Evolutionary conservation across 306 rosid genomes (phyloP), one percentile per base, ranked within the genome.

Genomic region (Delonix regia): DNA sequence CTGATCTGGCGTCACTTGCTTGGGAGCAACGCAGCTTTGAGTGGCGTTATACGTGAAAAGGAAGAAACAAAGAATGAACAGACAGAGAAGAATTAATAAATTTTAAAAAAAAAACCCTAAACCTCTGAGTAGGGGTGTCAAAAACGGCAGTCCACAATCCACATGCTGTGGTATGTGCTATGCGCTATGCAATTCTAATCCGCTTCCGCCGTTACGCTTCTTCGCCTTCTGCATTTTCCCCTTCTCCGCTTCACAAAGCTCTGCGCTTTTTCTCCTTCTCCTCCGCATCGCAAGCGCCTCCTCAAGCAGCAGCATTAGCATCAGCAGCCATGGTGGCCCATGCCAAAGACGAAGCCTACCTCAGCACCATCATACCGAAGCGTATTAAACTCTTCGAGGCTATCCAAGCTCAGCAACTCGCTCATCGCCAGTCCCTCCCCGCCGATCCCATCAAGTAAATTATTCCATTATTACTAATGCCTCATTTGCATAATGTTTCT

Each of bases 271-370:
- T 81, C 34, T 15, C 79, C 82, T 9, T 76, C 79, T 9, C 83
- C 80, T 0, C 47, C 55, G 66, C 36, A n/a, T 36, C 70, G 27
- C 70, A 64, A 1, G 21, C 41, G 53, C 55, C 47, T 28, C 66
- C 74, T 47, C 60, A 44, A n/a, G 25, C 44, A 24, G 71, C 67
- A 11, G 74, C 76, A 76, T 52, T 34, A n/a, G 25, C 44, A 24
- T 74, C 67, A 11, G 74, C 76, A 76, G 83, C 87, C 27, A 86
- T 81, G 89, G 90, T 77, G 38, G 76, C 82, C 49, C 90, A 86
- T 51, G 71, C 85, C 5, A 95, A 95, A 52, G 99, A 95, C 85
- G 90, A 88, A 3, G 77, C 87, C 6, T 95, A 95, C 70, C 94
- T 95, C 48, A 15, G 4, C 18, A 30, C 66, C n/a, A 81, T 83